Base-by-base conservation (phyloP, 805 yeast genomes). In the Kazachstania bromeliacearum region DNA sequence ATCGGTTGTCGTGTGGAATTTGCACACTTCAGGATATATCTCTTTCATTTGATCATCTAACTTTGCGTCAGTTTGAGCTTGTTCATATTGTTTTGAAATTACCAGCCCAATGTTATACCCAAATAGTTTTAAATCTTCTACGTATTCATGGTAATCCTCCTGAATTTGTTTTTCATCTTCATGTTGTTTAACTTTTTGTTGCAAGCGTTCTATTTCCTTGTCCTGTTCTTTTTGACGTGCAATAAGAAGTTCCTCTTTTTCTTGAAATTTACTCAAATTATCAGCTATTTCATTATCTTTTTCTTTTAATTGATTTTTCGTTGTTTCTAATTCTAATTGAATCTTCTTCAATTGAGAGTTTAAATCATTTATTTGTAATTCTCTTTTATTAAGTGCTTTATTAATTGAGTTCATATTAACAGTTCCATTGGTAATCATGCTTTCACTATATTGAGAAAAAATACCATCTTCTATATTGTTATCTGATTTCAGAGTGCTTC, bases 81-180 rank as follows among this genome's bases (percentile, higher is more conserved):
- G 8, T 12, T 22, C 25, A 12, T 8, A 12, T 12, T 22, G 25
- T 8, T 22, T 12, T 12, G 12, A 22, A 17, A 33, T 33, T 17
- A 33, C 17, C 7, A 10, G 7, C 7, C 35, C 35, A 24, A 33
- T 19, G 5, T 21, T 18, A 7, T 19, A 4, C 21, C 22, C 30
- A 33, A 33, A 33, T 16, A 33, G 15, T 13, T 33, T 17, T 13
- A 33, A 15, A 13, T 8, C 13, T 10, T 33, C 30, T n/a, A 33
- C 25, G 15, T 26, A 7, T 8, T 33, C 24, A 8, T 15, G 14
- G 22, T 18, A 8, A 5, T 8, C 28, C 10, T 22, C n/a, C 12
- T 15, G 13, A 7, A 20, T 12, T n/a, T 25, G 22, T n/a, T 15
- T 18, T 22, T 7, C 5, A 5, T 32, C 23, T 5, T 22, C 28